Evolutionary conservation across 2,329 filamentous ascomycete genomes (phyloP), one percentile per base, ranked within the genome.

Genomic region (Knufia fluminis): DNA sequence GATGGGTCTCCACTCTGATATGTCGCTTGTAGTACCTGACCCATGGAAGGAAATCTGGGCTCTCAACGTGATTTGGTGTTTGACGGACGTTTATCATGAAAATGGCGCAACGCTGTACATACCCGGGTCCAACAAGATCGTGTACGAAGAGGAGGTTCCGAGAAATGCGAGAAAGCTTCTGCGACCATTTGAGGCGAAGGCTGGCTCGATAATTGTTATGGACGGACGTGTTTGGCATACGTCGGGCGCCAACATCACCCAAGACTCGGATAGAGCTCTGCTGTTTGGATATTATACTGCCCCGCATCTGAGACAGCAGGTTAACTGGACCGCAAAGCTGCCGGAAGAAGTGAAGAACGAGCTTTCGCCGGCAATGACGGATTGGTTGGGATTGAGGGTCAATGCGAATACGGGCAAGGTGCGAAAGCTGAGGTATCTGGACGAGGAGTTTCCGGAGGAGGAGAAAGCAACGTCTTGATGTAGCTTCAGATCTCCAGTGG

Each of bases 171-270:
- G 57, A 0, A 51, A 60, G 22, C 48, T 60, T 12, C 57, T 66
- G 4, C 48, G 55, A 7, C 62, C 63, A 1, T 64, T 66, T 17
- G 61, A 64, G 47, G 64, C 56, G 6, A 62, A 61, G 41, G 61
- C 62, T 2, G 64, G 64, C 2, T 59, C 60, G 36, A 60, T 65
- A 8, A 52, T 66, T 33, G 52, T 63, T 31, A 64, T 66, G 61
- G 61, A 64, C 22, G 63, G 64, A 0, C 52, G 60, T 1, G 54
- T 66, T 1, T 66, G 64, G 64, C 64, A 66, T 31, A 66, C 63
- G 2, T 57, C 52, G 7, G 64, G 64, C n/a, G 46, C 49, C 28
- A 66, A 66, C 40, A 55, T 62, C 16, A 64, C 63, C 0, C 50
- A 57, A 41, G 60, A 63, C 28, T 46, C 62, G 48, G 62, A 66